These are phyloP conservation scores for Tetrapisispora taiwanensis DNA, from an alignment of 805 yeast genomes.

Conservation along the genomic window DNA sequence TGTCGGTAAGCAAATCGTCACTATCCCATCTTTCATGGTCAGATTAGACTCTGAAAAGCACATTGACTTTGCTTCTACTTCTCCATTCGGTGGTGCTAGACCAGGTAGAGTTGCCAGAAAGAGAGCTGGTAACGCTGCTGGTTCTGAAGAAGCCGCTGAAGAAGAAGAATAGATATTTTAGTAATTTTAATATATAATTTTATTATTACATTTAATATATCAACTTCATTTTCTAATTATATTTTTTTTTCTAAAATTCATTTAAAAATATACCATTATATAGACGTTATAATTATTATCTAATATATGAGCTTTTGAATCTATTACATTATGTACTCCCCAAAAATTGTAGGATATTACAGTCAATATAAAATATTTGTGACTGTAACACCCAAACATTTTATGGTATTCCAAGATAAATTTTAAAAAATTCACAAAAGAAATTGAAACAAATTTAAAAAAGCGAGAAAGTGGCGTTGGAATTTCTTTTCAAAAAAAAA, in stretches of 20 bases:
- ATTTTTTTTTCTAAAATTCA: too few relatives aligned
- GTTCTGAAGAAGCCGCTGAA: constrained; percentile 61
- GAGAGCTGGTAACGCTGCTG: constrained; percentile 53
- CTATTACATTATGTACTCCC: too few relatives aligned
- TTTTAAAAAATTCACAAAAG: too few relatives aligned
- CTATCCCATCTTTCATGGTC: constrained; percentile 98
- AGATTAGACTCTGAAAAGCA: constrained; percentile 99
- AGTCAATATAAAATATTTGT: too few relatives aligned
- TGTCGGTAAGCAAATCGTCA: constrained; percentile 99
- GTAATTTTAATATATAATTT: not conserved
- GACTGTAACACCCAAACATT: constrained; percentile 1
- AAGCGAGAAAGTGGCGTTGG: too few relatives aligned
- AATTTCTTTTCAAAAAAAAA: too few relatives aligned
- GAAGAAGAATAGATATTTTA: constrained; percentile 40
- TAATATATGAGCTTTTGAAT: too few relatives aligned
- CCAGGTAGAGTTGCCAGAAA: constrained; percentile 99
- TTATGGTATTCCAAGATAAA: too few relatives aligned
- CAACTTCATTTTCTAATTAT: not conserved
- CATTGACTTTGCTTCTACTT: constrained; percentile 97
- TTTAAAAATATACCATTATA: too few relatives aligned
- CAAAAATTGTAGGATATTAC: too few relatives aligned
- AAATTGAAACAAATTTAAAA: too few relatives aligned
- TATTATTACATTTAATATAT: not conserved
- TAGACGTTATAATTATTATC: too few relatives aligned
- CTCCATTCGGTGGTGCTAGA: constrained; percentile 99